Evolutionary conservation across 2,329 filamentous ascomycete species (phyloP), one percentile per base, ranked within the genome.

Genomic region (Pleoardoris graminearum): DNA sequence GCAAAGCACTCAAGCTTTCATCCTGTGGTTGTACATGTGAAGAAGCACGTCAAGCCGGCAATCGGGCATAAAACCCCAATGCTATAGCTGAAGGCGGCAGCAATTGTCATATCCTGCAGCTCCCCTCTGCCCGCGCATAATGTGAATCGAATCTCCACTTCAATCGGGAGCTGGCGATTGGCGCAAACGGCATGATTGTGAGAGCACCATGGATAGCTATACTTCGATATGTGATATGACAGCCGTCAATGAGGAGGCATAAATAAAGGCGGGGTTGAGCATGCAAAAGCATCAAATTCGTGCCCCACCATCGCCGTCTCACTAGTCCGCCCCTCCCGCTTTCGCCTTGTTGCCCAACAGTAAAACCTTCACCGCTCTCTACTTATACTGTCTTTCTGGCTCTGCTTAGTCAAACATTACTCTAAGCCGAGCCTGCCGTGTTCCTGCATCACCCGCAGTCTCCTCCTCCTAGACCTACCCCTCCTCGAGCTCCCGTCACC

Each of bases 401-500:
- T 45, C 54, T 53, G 47, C 57, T 55, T 49, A 51, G 47, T 52
- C 50, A 51, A 58, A 16, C 29, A 36, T 50, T 19, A 21, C 22
- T 29, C 29, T 23, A 12, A n/a, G 10, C 30, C 14, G 19, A 29
- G 39, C 19, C 19, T 35, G 22, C 30, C 30, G 30, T 35, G 42
- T 35, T 35, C 43, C 30, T 23, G 22, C 29, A 35, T 25, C 55
- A 55, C 61, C 57, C 58, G 44, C 30, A 32, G 12, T 16, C 14
- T 16, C 8, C 53, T 53, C 57, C 54, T 53, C 52, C 57, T 39
- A 52, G 44, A 37, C 51, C 41, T 27, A 50, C 48, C 53, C 49
- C 57, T 37, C 52, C 51, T 53, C 54, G n/a, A n/a, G n/a, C n/a
- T n/a, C n/a, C n/a, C n/a, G 50, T 59, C 51, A 59, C 59, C 50